Base-by-base conservation (phyloP, 257 asterid genomes). In the Buddleja alternifolia region DNA sequence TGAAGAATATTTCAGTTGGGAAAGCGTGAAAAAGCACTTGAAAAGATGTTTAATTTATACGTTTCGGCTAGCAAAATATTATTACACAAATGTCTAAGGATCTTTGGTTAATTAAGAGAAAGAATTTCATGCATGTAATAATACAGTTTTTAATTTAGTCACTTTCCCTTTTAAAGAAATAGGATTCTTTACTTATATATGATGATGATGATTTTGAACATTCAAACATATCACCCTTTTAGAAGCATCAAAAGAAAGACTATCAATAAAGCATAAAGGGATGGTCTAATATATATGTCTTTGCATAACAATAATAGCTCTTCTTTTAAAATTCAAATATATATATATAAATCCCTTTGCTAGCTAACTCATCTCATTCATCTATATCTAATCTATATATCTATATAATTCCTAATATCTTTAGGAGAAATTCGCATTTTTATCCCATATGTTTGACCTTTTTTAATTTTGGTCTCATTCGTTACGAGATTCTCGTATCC, bases 161-260 rank as follows among this genome's bases (percentile, higher is more conserved):
- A 16, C 69, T 72, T 71, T 72, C 74, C 51, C 59, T n/a, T 41
- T 60, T 72, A 56, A 69, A 72, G 65, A 45, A 53, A 75, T 69
- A 40, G 60, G 73, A 21, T 68, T 56, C 39, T 25, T 69, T 59
- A 29, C 34, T 29, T 29, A 29, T 29, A 29, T 29, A 68, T 76
- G 64, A 75, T 76, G 80, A 81, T 81, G 73, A 65, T 64, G 64
- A 71, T 58, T 64, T 67, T 77, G 78, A 77, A 77, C 78, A 81
- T 74, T 81, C 83, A 77, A 71, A 77, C 79, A 81, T 74, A 72
- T 64, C 19, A 72, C 46, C 74, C 76, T 78, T 74, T 81, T 77
- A 77, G 83, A 77, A 77, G 74, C 76, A 70, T 16, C 67, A 74
- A 60, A 71, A 77, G 73, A 70, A 47, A 67, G 66, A 67, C 48